Evolutionary conservation across 306 rosid species (phyloP).

Genomic region (Datisca glomerata): DNA sequence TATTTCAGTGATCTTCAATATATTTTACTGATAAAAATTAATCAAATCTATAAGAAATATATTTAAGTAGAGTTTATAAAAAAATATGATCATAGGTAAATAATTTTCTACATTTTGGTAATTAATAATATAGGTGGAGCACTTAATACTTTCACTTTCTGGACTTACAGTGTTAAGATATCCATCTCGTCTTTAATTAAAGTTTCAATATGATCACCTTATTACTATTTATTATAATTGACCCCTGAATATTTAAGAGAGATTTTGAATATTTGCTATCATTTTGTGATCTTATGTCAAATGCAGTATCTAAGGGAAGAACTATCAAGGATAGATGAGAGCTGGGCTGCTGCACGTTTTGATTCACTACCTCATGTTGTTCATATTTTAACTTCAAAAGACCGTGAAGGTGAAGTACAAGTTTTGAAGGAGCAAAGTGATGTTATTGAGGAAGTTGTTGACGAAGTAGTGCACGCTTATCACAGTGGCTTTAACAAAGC

Average conservation of each 20-base stretch:
- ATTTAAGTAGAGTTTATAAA: no score
- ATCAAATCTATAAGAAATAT: no score
- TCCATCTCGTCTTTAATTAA: no score
- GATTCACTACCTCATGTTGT: slow-evolving; percentile 99
- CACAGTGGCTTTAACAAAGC: slow-evolving; percentile 98
- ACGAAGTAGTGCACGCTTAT: slow-evolving; percentile 96
- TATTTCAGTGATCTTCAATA: no score
- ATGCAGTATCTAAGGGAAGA: slow-evolving; percentile 86
- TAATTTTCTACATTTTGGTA: background rate
- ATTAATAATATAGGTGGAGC: background rate
- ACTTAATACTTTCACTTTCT: background rate
- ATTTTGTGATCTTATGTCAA: slow-evolving; percentile 17
- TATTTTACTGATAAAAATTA: no score
- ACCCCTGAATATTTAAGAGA: background rate
- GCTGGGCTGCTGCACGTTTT: slow-evolving; percentile 92
- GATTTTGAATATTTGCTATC: background rate
- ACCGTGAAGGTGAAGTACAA: slow-evolving; percentile 72
- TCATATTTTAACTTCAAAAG: slow-evolving; percentile 94
- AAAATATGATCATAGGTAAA: no score
- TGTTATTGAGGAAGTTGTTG: slow-evolving; percentile 91
- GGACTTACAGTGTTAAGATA: background rate
- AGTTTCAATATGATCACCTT: background rate
- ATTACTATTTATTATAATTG: background rate
- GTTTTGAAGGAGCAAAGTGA: slow-evolving; percentile 94
- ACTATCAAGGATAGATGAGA: slow-evolving; percentile 61